Percentiles rank a stretch among this genome's conserved stretches.
These are phyloP conservation scores for Cystobasidium ongulense DNA, from an alignment of 768 basidiomycete species.

Conservation along the genomic window DNA sequence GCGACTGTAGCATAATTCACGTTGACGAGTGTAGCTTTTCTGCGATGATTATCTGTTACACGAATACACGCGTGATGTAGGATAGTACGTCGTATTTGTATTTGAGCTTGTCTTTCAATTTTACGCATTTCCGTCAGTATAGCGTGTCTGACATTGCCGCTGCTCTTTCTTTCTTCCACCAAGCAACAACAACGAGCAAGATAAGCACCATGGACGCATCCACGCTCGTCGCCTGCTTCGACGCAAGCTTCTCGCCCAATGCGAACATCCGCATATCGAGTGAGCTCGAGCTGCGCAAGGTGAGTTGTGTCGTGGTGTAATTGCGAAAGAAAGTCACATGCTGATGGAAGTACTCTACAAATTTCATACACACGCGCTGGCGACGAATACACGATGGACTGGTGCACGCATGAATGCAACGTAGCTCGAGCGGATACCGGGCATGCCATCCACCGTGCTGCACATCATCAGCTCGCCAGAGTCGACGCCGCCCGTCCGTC, in stretches of 20 bases:
- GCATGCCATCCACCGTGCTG: slow-evolving; percentile 70
- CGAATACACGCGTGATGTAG: neutral
- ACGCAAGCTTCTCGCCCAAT: slow-evolving; percentile 48
- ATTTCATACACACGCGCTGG: no score
- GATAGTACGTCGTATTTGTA: no score
- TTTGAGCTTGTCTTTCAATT: no score
- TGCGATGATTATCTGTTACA: neutral
- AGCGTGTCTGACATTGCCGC: neutral
- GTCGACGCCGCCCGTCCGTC: slow-evolving; percentile 74
- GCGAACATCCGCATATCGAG: slow-evolving; percentile 77
- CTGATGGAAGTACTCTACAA: no score
- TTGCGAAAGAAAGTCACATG: neutral
- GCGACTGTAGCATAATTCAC: neutral
- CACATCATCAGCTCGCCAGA: slow-evolving; percentile 74
- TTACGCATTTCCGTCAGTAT: neutral
- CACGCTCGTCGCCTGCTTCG: slow-evolving; percentile 29
- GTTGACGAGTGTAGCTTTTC: neutral
- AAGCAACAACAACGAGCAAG: neutral
- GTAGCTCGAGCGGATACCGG: slow-evolving; percentile 70
- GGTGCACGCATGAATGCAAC: neutral
- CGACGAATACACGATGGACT: no score
- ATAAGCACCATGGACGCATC: slow-evolving; percentile 17
- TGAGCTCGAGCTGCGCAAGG: slow-evolving; percentile 81
- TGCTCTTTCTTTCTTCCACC: neutral
- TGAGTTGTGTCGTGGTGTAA: slow-evolving; percentile 42